These are phyloP conservation scores for Chalciporus pseudorubinellus DNA, from an alignment of 768 basidiomycete genomes.

Conservation along the genomic window DNA sequence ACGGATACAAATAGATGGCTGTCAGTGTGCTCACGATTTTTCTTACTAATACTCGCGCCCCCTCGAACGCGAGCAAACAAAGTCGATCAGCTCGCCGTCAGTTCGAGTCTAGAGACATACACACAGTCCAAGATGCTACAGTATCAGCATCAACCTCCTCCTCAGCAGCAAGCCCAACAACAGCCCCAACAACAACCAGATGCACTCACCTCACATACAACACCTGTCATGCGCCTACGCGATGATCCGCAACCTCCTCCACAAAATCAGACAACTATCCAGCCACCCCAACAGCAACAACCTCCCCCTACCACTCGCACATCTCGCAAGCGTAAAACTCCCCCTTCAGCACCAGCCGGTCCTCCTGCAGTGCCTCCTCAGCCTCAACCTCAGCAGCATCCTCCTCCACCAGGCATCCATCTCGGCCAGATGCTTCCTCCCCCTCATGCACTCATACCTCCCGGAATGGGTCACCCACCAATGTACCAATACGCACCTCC, in stretches of 20 bases:
- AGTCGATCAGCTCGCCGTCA: conserved; percentile 4
- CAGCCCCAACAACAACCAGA: conserved; percentile 18
- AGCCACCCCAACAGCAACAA: conserved; percentile 7
- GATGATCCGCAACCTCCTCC: conserved; percentile 43
- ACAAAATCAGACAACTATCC: conserved; percentile 15
- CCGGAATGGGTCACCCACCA: conserved; percentile 29
- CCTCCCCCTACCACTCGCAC: conserved; percentile 23
- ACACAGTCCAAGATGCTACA: not conserved
- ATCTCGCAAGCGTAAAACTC: conserved; percentile 67
- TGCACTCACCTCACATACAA: conserved; percentile 13
- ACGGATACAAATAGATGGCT: conserved; percentile 21
- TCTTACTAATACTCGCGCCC: conserved; percentile 39
- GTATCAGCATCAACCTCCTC: conserved; percentile 22
- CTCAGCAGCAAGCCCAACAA: conserved; percentile 25
- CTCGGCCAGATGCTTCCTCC: conserved; percentile 57
- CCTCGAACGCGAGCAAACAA: conserved; percentile 31
- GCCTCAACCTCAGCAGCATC: conserved; percentile 27
- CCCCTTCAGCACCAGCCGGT: conserved; percentile 39
- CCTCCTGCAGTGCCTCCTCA: conserved; percentile 20
- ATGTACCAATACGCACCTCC: conserved; percentile 37
- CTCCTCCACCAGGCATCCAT: conserved; percentile 34
- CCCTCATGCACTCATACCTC: conserved; percentile 50
- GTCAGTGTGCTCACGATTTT: conserved; percentile 19
- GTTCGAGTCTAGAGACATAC: not conserved
- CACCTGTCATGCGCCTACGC: conserved; percentile 54